Evolutionary conservation across 345 rosid genomes (phyloP).

Genomic region (Laguncularia racemosa): DNA sequence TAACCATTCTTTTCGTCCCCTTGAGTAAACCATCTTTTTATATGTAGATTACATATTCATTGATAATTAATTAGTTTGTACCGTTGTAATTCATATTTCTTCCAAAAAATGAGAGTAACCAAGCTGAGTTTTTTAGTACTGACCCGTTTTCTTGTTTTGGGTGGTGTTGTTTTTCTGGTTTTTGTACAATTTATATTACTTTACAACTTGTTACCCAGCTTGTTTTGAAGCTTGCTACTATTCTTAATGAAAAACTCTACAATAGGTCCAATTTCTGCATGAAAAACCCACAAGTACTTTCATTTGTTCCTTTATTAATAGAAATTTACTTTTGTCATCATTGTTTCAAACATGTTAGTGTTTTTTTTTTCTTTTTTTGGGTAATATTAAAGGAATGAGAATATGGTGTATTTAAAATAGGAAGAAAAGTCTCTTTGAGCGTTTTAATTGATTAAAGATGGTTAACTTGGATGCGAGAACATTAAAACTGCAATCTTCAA

Average conservation of each 20-base stretch:
- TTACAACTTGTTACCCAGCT: conserved; percentile 8
- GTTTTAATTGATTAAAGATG: too few relatives aligned
- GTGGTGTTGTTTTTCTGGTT: conserved; percentile 32
- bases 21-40: too few relatives aligned
- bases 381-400: too few relatives aligned
- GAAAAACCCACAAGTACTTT: conserved; percentile 51
- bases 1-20: too few relatives aligned
- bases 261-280: conserved; percentile 57
- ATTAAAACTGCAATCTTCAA: neutral
- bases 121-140: conserved; percentile 20
- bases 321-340: too few relatives aligned
- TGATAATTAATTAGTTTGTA: too few relatives aligned
- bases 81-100: too few relatives aligned
- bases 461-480: neutral
- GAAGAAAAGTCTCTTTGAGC: too few relatives aligned
- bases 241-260: conserved; percentile 39
- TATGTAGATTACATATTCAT: too few relatives aligned
- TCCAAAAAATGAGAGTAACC: conserved; percentile 24
- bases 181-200: conserved; percentile 12
- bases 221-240: conserved; percentile 35
- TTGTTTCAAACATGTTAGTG: too few relatives aligned
- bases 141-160: conserved; percentile 23
- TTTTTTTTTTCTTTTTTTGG: too few relatives aligned
- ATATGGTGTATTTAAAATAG: too few relatives aligned
- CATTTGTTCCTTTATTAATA: conserved; percentile 1